Conservation (phyloP, 805 yeast genomes). For the Candida maris region DNA sequence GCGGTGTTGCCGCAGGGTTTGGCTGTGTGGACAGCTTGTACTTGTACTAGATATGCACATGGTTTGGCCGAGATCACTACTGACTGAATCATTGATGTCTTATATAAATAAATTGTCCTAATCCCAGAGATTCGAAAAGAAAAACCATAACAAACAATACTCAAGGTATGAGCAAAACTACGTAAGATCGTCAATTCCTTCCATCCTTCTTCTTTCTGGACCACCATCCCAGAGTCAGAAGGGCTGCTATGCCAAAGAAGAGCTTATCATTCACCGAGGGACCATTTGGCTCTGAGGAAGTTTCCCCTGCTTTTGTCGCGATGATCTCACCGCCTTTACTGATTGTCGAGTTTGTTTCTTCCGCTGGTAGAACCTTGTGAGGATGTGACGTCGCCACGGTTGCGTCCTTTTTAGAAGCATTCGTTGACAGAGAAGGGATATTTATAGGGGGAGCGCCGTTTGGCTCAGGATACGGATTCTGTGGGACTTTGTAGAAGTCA, state of each 20-base stretch:
- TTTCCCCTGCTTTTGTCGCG: constrained; percentile 4
- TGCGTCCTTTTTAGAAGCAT: constrained; percentile 23
- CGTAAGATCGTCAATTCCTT: constrained; percentile 10
- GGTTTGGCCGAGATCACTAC: too few species aligned
- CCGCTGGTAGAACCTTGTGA: constrained; percentile 9
- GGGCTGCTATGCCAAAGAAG: constrained; percentile 26
- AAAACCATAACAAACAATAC: too few species aligned
- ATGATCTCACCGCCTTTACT: constrained; percentile 20
- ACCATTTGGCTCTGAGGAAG: constrained; percentile 1
- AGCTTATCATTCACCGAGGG: constrained; percentile 14
- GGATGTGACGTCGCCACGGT: constrained; percentile 1
- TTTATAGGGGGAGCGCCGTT: constrained; percentile 22
- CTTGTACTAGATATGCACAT: constrained; percentile 40
- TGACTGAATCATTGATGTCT: too few species aligned
- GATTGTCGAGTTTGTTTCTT: constrained; percentile 11
- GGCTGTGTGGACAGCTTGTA: constrained; percentile 91
- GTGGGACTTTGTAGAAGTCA: constrained; percentile 52
- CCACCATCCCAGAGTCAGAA: constrained; percentile 34
- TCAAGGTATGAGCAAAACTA: too few species aligned
- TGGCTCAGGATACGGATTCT: constrained; percentile 22
- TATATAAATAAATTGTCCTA: too few species aligned
- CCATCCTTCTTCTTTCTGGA: constrained; percentile 22
- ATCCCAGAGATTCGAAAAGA: too few species aligned
- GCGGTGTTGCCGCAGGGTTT: constrained; percentile 99
- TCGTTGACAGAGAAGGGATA: constrained; percentile 27